A percentile compares a stretch with the other conserved stretches of the same genome.
Evolutionary conservation across 1,139 yeast genomes (phyloP).

Genomic region (Taphrina communis): DNA sequence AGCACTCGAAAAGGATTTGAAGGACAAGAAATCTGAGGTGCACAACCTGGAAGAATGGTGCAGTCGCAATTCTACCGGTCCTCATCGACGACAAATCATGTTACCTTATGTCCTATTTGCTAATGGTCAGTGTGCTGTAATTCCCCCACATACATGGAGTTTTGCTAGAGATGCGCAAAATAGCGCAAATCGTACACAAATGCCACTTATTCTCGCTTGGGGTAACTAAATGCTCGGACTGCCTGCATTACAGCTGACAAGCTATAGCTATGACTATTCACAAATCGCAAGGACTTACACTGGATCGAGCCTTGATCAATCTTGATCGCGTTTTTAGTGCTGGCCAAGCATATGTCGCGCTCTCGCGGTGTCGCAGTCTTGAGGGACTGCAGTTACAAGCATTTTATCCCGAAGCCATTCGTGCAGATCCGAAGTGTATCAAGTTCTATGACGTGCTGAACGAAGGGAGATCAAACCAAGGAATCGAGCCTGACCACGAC

Average conservation of each 20-base stretch:
- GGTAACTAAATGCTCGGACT: slow-evolving; percentile 48
- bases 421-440: slow-evolving; percentile 33
- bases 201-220: slow-evolving; percentile 93
- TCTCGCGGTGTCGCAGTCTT: slow-evolving; percentile 81
- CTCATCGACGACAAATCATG: slow-evolving; percentile 67
- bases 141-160: slow-evolving; percentile 72
- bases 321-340: slow-evolving; percentile 76
- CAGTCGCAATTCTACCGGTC: slow-evolving; percentile 74
- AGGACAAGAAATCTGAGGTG: slow-evolving; percentile 25
- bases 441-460: slow-evolving; percentile 6
- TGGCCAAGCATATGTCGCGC: slow-evolving; percentile 90
- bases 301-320: slow-evolving; percentile 81
- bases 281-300: slow-evolving; percentile 94
- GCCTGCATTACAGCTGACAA: too few species aligned
- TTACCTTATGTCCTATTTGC: slow-evolving; percentile 66
- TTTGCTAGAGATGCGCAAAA: slow-evolving; percentile 60
- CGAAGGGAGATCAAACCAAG: neutral
- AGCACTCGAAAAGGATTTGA: slow-evolving; percentile 7
- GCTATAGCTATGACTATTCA: slow-evolving; percentile 74
- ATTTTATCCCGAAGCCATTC: slow-evolving; percentile 53
- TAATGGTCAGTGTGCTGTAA: slow-evolving; percentile 9
- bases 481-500: neutral
- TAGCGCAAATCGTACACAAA: slow-evolving; percentile 64
- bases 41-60: slow-evolving; percentile 47
- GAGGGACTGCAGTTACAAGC: slow-evolving; percentile 75